Percentiles rank a stretch among this genome's conserved stretches.
Evolutionary conservation across 306 rosid genomes (phyloP).

Genomic region (Malus sieversii): DNA sequence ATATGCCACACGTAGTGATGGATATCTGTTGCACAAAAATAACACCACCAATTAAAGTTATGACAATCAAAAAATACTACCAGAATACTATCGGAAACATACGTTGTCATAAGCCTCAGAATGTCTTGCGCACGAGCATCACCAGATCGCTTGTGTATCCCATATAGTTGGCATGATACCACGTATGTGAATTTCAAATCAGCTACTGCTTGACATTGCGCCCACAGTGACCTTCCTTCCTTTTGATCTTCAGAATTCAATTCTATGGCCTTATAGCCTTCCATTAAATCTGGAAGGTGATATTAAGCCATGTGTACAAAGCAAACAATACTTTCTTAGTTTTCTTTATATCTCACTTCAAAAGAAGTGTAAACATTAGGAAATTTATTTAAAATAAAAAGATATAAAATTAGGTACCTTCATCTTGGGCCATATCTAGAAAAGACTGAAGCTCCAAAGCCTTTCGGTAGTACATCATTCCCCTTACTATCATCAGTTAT

Average conservation of each 20-base stretch:
- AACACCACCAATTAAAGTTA: slow-evolving; percentile 4
- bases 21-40: slow-evolving; percentile 52
- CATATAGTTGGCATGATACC: slow-evolving; percentile 91
- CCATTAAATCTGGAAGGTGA: slow-evolving; percentile 73
- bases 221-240: slow-evolving; percentile 82
- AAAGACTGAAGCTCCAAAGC: slow-evolving; percentile 98
- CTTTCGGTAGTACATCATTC: slow-evolving; percentile 94
- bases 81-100: slow-evolving; percentile 11
- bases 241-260: slow-evolving; percentile 69
- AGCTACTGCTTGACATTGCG: slow-evolving; percentile 91
- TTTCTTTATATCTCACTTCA: neutral
- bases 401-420: slow-evolving; percentile 38
- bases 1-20: slow-evolving; percentile 92
- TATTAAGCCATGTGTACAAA: slow-evolving; percentile 9
- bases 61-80: neutral
- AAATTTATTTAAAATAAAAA: neutral
- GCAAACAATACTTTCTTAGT: neutral
- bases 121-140: slow-evolving; percentile 81
- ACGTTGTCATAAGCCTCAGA: slow-evolving; percentile 86
- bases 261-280: slow-evolving; percentile 87
- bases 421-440: slow-evolving; percentile 93
- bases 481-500: slow-evolving; percentile 55
- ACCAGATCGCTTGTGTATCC: slow-evolving; percentile 88
- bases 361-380: neutral
- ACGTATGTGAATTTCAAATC: slow-evolving; percentile 96